Conservation (phyloP, 2,329 filamentous ascomycete genomes). For the Pseudocercospora fijiensis region DNA sequence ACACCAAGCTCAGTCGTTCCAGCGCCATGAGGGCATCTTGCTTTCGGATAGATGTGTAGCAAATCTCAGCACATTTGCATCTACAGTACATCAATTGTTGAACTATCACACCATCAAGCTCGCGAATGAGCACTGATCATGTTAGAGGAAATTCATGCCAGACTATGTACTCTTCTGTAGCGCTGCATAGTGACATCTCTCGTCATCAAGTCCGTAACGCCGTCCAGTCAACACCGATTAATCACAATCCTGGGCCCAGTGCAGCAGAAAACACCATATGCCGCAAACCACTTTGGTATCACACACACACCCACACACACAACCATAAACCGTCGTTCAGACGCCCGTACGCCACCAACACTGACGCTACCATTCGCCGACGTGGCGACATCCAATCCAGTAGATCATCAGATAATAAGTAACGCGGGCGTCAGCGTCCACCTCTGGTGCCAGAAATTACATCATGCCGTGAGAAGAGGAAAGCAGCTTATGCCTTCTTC, state of each 20-base stretch:
- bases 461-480: slow-evolving; percentile 12
- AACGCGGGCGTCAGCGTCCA: slow-evolving; percentile 18
- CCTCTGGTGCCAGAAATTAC: slow-evolving; percentile 11
- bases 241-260: slow-evolving; percentile 13
- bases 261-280: slow-evolving; percentile 7
- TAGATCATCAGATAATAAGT: slow-evolving; percentile 9
- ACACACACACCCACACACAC: slow-evolving; percentile 24
- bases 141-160: slow-evolving; percentile 17
- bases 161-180: slow-evolving; percentile 22
- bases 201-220: slow-evolving; percentile 18
- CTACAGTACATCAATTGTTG: neutral
- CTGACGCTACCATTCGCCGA: slow-evolving; percentile 7
- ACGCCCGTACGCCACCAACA: slow-evolving; percentile 18
- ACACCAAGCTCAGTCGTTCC: neutral
- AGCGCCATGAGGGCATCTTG: neutral
- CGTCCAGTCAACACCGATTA: slow-evolving; percentile 16
- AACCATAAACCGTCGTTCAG: slow-evolving; percentile 14
- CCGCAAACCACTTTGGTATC: slow-evolving; percentile 22
- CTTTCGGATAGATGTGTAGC: neutral
- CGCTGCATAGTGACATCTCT: slow-evolving; percentile 23
- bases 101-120: neutral
- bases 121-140: neutral
- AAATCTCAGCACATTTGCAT: neutral
- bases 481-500: slow-evolving; percentile 33
- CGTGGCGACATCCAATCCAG: neutral